Conservation (phyloP, 1,139 yeast species). For the Pichia sp. region DNA sequence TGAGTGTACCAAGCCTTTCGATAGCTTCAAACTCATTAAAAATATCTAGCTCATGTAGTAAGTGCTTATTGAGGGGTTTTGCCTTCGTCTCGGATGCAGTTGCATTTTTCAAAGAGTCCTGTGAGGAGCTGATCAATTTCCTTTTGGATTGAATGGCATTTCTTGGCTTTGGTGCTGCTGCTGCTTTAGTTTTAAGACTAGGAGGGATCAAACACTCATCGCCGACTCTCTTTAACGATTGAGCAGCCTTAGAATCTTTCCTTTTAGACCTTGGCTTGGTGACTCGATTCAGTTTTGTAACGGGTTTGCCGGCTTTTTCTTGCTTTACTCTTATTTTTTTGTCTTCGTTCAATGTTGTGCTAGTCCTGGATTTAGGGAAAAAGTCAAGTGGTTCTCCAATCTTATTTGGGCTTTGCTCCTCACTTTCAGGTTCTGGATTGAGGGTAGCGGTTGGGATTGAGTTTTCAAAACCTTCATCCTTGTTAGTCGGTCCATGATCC, state of each 20-base stretch:
- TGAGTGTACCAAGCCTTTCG: conserved; percentile 8
- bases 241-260: not conserved
- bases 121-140: conserved; percentile 7
- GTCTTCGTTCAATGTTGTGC: conserved; percentile 3
- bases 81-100: not conserved
- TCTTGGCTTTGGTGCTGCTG: not conserved
- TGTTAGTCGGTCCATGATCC: no score
- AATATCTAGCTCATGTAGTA: conserved; percentile 8
- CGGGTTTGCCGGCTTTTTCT: no score
- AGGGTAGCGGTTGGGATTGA: no score
- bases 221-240: no score
- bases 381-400: no score
- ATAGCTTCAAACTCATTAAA: conserved; percentile 12
- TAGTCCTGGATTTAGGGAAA: conserved; percentile 6
- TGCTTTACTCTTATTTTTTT: no score
- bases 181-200: not conserved
- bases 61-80: conserved; percentile 1
- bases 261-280: not conserved
- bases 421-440: no score
- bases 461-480: no score
- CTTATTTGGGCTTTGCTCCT: no score
- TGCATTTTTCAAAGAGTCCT: conserved; percentile 2
- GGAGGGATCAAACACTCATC: not conserved
- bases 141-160: not conserved
- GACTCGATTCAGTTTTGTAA: no score